Evolutionary conservation across 106 monocot species (phyloP).

Genomic region (Acorus gramineus): DNA sequence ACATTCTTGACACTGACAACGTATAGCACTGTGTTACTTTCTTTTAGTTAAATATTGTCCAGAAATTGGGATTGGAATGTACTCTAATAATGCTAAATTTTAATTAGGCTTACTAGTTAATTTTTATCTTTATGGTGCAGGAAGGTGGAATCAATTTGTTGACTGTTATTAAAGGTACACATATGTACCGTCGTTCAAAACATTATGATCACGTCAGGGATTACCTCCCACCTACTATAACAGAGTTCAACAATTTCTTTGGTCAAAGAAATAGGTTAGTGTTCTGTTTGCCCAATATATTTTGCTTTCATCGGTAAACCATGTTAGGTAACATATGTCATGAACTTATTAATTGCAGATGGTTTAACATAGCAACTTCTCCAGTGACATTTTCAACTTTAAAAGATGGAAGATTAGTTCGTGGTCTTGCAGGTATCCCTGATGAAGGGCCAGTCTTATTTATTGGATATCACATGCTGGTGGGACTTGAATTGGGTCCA

Average conservation of each 20-base stretch:
- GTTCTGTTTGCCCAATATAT: too few relatives aligned
- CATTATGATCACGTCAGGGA: slow-evolving; percentile 37
- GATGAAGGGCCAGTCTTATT: slow-evolving; percentile 76
- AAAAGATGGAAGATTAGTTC: slow-evolving; percentile 50
- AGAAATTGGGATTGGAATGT: too few relatives aligned
- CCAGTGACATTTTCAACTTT: slow-evolving; percentile 73
- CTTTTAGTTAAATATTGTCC: too few relatives aligned
- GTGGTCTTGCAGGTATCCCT: slow-evolving; percentile 75
- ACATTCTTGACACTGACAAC: too few relatives aligned
- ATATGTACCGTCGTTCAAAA: slow-evolving; percentile 45
- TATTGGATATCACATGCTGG: slow-evolving; percentile 82
- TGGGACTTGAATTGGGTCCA: slow-evolving; percentile 60
- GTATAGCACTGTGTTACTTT: too few relatives aligned
- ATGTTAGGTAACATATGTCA: background rate
- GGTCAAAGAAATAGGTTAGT: slow-evolving; percentile 22
- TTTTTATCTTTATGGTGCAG: slow-evolving; percentile 19
- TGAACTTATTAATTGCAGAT: slow-evolving; percentile 29
- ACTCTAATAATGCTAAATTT: background rate
- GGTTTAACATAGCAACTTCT: slow-evolving; percentile 37
- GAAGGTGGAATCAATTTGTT: slow-evolving; percentile 70
- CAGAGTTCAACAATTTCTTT: slow-evolving; percentile 40
- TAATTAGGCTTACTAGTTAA: background rate
- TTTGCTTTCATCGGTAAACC: too few relatives aligned
- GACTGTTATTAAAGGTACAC: slow-evolving; percentile 50
- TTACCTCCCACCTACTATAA: slow-evolving; percentile 50